phyloP scores from a whole-genome alignment of 2,329 filamentous ascomycete species.

The Arthrobotrys megalospora region DNA sequence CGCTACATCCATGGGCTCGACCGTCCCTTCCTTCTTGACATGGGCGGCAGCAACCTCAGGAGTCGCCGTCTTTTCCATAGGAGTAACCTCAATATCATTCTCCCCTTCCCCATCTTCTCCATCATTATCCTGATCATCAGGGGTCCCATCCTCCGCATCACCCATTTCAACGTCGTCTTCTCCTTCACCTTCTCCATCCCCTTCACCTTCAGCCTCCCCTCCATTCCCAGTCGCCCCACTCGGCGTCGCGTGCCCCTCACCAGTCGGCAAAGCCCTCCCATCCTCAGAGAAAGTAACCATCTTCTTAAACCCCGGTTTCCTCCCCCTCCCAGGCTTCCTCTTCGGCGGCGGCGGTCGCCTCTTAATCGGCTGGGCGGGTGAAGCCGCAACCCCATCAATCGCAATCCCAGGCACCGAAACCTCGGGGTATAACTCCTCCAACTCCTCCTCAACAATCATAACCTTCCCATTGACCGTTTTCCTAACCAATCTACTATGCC shows the following conservation, averaged over 20 bases:
- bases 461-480: constrained; percentile 61
- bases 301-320: constrained; percentile 64
- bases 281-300: constrained; percentile 60
- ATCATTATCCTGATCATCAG: constrained; percentile 50
- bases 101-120: constrained; percentile 38
- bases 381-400: constrained; percentile 23
- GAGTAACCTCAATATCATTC: constrained; percentile 20
- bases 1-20: constrained; percentile 43
- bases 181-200: constrained; percentile 34
- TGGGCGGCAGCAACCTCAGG: constrained; percentile 29
- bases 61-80: constrained; percentile 28
- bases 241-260: constrained; percentile 43
- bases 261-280: constrained; percentile 51
- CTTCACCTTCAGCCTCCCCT: constrained; percentile 29
- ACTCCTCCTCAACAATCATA: constrained; percentile 60
- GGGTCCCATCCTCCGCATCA: constrained; percentile 56
- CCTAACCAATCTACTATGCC: constrained; percentile 51
- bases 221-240: constrained; percentile 28
- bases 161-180: constrained; percentile 60
- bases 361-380: constrained; percentile 47
- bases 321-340: constrained; percentile 62
- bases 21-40: constrained; percentile 43
- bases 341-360: constrained; percentile 64
- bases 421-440: constrained; percentile 45
- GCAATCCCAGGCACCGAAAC: constrained; percentile 1